These are phyloP conservation scores for Pleurotus giganteus DNA, from an alignment of 768 basidiomycete species.

Conservation along the genomic window DNA sequence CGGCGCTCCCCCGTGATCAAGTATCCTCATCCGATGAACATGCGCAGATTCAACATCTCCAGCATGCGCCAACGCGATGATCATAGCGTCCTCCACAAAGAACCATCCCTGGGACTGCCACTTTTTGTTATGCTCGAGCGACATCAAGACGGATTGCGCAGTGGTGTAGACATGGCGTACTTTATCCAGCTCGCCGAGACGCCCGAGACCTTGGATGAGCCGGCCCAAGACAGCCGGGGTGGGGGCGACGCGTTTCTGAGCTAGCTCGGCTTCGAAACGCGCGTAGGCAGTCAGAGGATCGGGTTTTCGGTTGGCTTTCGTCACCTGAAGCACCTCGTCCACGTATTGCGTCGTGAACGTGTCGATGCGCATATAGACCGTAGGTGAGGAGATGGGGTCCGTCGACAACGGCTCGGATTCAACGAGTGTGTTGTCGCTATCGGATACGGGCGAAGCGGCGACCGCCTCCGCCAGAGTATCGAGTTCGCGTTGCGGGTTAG, in stretches of 20 bases:
- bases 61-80: slow-evolving; percentile 79
- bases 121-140: slow-evolving; percentile 39
- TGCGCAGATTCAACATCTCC: slow-evolving; percentile 81
- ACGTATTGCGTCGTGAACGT: slow-evolving; percentile 11
- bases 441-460: not conserved
- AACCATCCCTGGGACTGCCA: slow-evolving; percentile 67
- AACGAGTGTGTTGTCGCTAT: not conserved
- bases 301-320: slow-evolving; percentile 17
- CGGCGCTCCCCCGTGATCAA: slow-evolving; percentile 75
- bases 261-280: slow-evolving; percentile 45
- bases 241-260: slow-evolving; percentile 47
- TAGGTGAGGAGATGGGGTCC: not conserved
- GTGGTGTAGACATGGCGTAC: slow-evolving; percentile 64
- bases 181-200: slow-evolving; percentile 55
- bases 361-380: slow-evolving; percentile 5
- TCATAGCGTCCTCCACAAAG: slow-evolving; percentile 83
- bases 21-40: slow-evolving; percentile 72
- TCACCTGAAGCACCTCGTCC: slow-evolving; percentile 10
- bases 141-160: slow-evolving; percentile 59
- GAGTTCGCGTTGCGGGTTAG: slow-evolving; percentile 12
- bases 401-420: not conserved
- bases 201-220: slow-evolving; percentile 69
- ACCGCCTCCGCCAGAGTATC: slow-evolving; percentile 4
- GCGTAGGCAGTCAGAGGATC: slow-evolving; percentile 43
- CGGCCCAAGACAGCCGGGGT: slow-evolving; percentile 49